Evolutionary conservation across 2,329 filamentous ascomycete species (phyloP).

Genomic region (Colletotrichum nymphaeae): DNA sequence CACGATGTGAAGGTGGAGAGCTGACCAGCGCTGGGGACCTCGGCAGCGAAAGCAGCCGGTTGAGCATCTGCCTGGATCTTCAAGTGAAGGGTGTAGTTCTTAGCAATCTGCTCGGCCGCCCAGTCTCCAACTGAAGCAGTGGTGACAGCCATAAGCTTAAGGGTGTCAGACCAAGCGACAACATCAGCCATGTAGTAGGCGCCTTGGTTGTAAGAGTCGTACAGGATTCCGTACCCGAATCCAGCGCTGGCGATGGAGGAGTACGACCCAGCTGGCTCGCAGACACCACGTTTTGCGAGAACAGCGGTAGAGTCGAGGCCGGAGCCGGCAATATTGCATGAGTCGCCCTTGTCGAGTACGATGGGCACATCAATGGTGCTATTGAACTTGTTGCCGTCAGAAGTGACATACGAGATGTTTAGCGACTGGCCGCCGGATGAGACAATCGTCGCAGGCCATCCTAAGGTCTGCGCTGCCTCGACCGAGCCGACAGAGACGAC

Average conservation of each 20-base stretch:
- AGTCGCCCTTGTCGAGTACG: slow-evolving; percentile 31
- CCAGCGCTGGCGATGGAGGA: slow-evolving; percentile 12
- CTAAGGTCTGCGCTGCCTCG: slow-evolving; percentile 32
- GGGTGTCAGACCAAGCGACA: background rate
- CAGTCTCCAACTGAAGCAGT: slow-evolving; percentile 33
- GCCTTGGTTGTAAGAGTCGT: slow-evolving; percentile 38
- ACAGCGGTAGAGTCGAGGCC: slow-evolving; percentile 23
- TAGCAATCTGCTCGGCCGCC: slow-evolving; percentile 20
- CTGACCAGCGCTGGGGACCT: slow-evolving; percentile 32
- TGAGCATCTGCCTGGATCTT: slow-evolving; percentile 29
- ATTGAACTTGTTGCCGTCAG: slow-evolving; percentile 35
- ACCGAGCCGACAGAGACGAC: slow-evolving; percentile 25
- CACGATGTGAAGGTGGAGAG: slow-evolving; percentile 38
- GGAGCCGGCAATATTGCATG: slow-evolving; percentile 31
- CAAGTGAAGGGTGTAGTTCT: slow-evolving; percentile 29
- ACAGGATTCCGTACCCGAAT: slow-evolving; percentile 33
- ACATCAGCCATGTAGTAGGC: slow-evolving; percentile 32
- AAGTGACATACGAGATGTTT: slow-evolving; percentile 35
- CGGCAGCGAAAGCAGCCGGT: slow-evolving; percentile 13
- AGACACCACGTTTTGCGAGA: slow-evolving; percentile 35
- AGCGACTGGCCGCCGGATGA: slow-evolving; percentile 31
- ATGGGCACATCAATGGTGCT: slow-evolving; percentile 23
- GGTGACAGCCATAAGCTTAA: slow-evolving; percentile 32
- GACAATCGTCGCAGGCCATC: slow-evolving; percentile 33
- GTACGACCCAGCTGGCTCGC: background rate